These are phyloP conservation scores for Coemansia sp. DNA, from an alignment of 192 early-diverging fungal species.

Conservation along the genomic window DNA sequence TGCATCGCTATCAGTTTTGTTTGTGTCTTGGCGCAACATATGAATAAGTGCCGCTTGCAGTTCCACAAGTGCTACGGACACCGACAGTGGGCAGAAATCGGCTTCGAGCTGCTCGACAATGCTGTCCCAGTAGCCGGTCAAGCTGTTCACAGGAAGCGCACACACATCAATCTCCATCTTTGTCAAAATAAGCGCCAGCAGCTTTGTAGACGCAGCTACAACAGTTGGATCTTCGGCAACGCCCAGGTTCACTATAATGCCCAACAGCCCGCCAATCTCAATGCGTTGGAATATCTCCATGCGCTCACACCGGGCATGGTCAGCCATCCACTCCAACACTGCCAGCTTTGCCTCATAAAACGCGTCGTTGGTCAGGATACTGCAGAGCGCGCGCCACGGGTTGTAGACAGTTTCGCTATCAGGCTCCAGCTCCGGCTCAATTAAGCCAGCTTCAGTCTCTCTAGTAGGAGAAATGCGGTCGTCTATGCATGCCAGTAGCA, in stretches of 20 bases:
- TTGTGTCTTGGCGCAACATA: slow-evolving; percentile 17
- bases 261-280: slow-evolving; percentile 26
- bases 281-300: slow-evolving; percentile 38
- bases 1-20: background rate
- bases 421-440: slow-evolving; percentile 25
- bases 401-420: slow-evolving; percentile 34
- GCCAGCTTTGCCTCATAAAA: slow-evolving; percentile 49
- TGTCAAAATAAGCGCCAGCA: slow-evolving; percentile 42
- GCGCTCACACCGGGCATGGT: slow-evolving; percentile 22
- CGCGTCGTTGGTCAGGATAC: slow-evolving; percentile 21
- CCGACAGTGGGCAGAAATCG: slow-evolving; percentile 35
- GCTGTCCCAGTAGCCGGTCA: slow-evolving; percentile 38
- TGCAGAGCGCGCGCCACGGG: slow-evolving; percentile 29
- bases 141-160: slow-evolving; percentile 19
- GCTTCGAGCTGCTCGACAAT: slow-evolving; percentile 18
- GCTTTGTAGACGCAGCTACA: slow-evolving; percentile 20
- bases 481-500: slow-evolving; percentile 44
- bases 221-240: slow-evolving; percentile 27
- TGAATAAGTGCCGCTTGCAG: slow-evolving; percentile 41
- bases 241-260: slow-evolving; percentile 16
- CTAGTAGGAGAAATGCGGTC: slow-evolving; percentile 28
- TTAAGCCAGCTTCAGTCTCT: slow-evolving; percentile 25
- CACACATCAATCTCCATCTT: slow-evolving; percentile 30
- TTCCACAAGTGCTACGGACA: slow-evolving; percentile 34
- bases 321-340: slow-evolving; percentile 45